A percentile compares a stretch with the other conserved stretches of the same genome.
Evolutionary conservation across 2,329 filamentous ascomycete genomes (phyloP).

Genomic region (Venturia carpophila): DNA sequence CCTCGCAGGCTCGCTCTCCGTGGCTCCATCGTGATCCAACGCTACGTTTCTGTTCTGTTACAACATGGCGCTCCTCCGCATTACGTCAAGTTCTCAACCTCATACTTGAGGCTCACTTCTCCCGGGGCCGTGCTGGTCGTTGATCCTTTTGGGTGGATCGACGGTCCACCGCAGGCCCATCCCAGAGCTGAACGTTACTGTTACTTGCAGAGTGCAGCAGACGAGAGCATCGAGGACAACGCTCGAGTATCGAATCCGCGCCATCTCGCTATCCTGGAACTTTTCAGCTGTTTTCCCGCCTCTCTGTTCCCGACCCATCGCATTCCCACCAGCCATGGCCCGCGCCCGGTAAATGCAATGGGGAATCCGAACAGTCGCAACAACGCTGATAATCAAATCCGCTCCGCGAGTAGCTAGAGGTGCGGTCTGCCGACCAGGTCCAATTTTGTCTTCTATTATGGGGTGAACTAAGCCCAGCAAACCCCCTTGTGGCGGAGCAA

Average conservation of each 20-base stretch:
- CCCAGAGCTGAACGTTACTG: not conserved
- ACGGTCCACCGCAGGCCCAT: conserved; percentile 3
- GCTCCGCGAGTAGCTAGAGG: not conserved
- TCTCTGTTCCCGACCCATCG: no score
- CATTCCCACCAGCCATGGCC: no score
- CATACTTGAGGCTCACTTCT: not conserved
- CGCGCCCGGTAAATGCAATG: not conserved
- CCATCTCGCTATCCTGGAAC: not conserved
- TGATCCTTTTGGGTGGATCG: not conserved
- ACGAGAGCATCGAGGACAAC: not conserved
- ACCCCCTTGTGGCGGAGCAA: not conserved
- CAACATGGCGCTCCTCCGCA: conserved; percentile 5
- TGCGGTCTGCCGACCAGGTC: not conserved
- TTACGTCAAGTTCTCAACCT: not conserved
- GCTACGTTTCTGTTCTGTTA: conserved; percentile 5
- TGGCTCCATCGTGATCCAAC: not conserved
- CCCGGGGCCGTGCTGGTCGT: not conserved
- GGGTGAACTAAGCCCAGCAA: not conserved
- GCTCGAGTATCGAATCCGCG: not conserved
- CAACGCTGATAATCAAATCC: not conserved
- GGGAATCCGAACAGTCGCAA: not conserved
- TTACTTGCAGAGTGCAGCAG: not conserved
- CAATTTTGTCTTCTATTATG: conserved; percentile 3
- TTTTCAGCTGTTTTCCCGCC: not conserved
- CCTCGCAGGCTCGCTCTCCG: not conserved